Conservation (phyloP, 148 eudicot genomes). For the Vaccinium myrtillus region DNA sequence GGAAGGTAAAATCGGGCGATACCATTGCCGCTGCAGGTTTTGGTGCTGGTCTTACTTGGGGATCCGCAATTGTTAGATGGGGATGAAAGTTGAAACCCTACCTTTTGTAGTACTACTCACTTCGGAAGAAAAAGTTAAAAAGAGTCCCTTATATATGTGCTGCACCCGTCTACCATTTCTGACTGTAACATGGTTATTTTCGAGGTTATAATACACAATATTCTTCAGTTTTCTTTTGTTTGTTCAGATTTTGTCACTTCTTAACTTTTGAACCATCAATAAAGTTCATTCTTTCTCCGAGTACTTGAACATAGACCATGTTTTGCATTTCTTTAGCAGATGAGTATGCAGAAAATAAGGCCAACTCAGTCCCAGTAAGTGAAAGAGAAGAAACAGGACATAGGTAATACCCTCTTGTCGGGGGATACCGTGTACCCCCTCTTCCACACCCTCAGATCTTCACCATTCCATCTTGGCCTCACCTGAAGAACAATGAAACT, state of each 20-base stretch:
- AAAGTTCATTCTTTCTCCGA: constrained; percentile 15
- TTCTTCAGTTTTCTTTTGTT: constrained; percentile 8
- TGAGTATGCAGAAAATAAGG: neutral
- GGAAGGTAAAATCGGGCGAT: constrained; percentile 77
- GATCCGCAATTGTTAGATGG: constrained; percentile 89
- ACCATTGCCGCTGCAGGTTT: constrained; percentile 87
- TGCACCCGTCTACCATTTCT: neutral
- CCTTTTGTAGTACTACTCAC: neutral
- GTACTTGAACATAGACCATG: neutral
- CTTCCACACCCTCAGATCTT: neutral
- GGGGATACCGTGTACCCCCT: neutral
- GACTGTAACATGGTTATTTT: neutral
- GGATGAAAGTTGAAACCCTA: constrained; percentile 32
- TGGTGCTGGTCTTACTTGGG: constrained; percentile 98
- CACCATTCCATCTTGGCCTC: neutral
- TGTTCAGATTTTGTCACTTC: constrained; percentile 13
- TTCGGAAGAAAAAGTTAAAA: neutral
- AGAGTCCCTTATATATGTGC: neutral
- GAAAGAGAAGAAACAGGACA: too few relatives aligned
- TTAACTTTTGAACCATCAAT: constrained; percentile 2
- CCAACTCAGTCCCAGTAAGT: neutral
- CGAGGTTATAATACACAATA: neutral
- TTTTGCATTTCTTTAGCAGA: neutral
- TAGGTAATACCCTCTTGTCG: too few relatives aligned
- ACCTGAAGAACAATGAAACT: neutral